Conservation (phyloP, 2,329 filamentous ascomycete genomes). For the Seiridium cupressi region DNA sequence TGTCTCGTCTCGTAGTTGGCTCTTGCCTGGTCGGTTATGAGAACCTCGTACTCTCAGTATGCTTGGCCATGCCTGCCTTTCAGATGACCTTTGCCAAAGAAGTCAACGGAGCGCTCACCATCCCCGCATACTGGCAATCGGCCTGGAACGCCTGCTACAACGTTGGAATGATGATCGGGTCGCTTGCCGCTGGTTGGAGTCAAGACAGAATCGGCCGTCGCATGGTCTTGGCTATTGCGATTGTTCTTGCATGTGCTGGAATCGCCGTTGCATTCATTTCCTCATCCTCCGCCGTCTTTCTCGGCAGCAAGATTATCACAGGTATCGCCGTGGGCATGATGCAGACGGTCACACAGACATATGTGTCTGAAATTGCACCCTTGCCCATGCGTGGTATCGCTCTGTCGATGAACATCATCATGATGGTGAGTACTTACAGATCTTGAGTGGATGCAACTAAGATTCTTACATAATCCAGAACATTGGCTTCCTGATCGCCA, state of each 20-base stretch:
- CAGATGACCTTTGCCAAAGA: conserved; percentile 7
- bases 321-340: conserved; percentile 17
- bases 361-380: conserved; percentile 13
- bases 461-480: background rate
- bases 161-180: conserved; percentile 17
- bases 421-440: background rate
- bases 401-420: conserved; percentile 11
- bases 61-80: conserved; percentile 8
- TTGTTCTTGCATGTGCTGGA: conserved; percentile 10
- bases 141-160: conserved; percentile 20
- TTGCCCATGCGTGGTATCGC: conserved; percentile 15
- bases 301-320: conserved; percentile 19
- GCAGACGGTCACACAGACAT: conserved; percentile 16
- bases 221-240: conserved; percentile 11
- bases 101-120: conserved; percentile 8
- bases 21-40: conserved; percentile 8
- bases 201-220: conserved; percentile 18
- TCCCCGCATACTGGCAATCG: conserved; percentile 21
- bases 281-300: conserved; percentile 12
- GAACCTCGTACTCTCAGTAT: conserved; percentile 7
- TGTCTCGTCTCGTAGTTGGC: background rate
- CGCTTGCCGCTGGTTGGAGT: conserved; percentile 13
- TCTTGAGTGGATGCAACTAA: background rate
- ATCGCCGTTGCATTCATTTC: conserved; percentile 16
- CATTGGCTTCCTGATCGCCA: conserved; percentile 7